Evolutionary conservation across 352 stramenopile species (phyloP), one percentile per base, ranked within the genome.

Genomic region (Globisporangium polare): DNA sequence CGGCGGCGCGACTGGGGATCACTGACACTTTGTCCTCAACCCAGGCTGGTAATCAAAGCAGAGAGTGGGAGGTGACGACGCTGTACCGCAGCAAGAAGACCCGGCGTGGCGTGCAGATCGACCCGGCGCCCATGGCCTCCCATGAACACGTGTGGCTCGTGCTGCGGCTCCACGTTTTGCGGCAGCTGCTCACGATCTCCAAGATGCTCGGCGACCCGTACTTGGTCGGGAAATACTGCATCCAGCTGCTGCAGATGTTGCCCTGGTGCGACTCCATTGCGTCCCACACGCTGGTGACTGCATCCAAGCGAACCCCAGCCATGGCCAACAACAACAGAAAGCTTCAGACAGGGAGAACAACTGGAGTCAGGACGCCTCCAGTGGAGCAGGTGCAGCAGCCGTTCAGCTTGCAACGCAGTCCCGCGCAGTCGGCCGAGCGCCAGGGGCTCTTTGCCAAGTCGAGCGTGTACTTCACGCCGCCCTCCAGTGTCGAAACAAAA

Each of bases 151-250:
- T 73, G 39, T 95, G 86, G 86, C 70, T 92, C 31, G 66, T 78
- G 37, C 69, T 94, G 35, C 78, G 83, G 15, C 89, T 95, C 43
- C 81, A 94, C 52, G 79, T 92, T 0, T 68, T 95, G 33, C 78
- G 86, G 6, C 86, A 95, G 63, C 77, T 94, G 8, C 53, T 93
- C 45, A 77, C 71, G 1, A 71, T 90, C 45, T 66, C 84, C 5
- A 86, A 83, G 42, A 74, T 83, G 67, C 62, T 89, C 2, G 67
- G 66, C 4, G 73, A 90, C 33, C 62, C 80, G 3, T 60, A 86
- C 5, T 59, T 88, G 8, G 62, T 89, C 6, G 83, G 79, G 0
- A 74, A 67, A 9, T 77, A 88, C 58, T 83, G 75, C 47, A 73
- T 92, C 12, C 67, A 83, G 53, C 68, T 95, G 22, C 67, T 95